A percentile compares a stretch with the other conserved stretches of the same genome.
phyloP scores from a whole-genome alignment of 352 stramenopile species.

The Phytophthora macrochlamydospora region DNA sequence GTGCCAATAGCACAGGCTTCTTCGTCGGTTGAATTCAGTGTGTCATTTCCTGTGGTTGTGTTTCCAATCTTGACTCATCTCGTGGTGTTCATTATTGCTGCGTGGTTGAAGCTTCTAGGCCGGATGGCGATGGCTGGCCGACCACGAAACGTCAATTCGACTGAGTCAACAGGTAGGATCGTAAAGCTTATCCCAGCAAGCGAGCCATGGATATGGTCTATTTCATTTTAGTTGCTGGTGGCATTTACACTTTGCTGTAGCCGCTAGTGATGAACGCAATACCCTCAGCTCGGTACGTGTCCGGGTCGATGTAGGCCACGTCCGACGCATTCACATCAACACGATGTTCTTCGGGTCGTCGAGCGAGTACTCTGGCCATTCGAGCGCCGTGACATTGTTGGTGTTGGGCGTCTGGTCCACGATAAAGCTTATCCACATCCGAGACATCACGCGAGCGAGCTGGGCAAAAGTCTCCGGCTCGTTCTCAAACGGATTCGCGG shows the following conservation, averaged over 20 bases:
- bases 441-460: slow-evolving; percentile 24
- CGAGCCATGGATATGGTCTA: neutral
- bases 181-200: no score
- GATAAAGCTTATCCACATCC: slow-evolving; percentile 41
- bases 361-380: slow-evolving; percentile 28
- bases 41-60: no score
- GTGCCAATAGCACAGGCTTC: no score
- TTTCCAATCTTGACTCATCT: no score
- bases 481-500: slow-evolving; percentile 28
- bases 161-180: no score
- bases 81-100: no score
- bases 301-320: slow-evolving; percentile 19
- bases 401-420: slow-evolving; percentile 22
- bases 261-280: slow-evolving; percentile 11
- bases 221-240: neutral
- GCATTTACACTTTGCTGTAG: no score
- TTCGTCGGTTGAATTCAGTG: no score
- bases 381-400: slow-evolving; percentile 14
- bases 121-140: no score
- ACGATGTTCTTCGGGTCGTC: slow-evolving; percentile 31
- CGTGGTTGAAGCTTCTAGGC: no score
- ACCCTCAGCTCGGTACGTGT: slow-evolving; percentile 30
- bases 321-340: slow-evolving; percentile 21
- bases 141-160: no score
- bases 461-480: slow-evolving; percentile 18